Conservation (phyloP, 495 filamentous ascomycete species). For the Neurospora sp. region DNA sequence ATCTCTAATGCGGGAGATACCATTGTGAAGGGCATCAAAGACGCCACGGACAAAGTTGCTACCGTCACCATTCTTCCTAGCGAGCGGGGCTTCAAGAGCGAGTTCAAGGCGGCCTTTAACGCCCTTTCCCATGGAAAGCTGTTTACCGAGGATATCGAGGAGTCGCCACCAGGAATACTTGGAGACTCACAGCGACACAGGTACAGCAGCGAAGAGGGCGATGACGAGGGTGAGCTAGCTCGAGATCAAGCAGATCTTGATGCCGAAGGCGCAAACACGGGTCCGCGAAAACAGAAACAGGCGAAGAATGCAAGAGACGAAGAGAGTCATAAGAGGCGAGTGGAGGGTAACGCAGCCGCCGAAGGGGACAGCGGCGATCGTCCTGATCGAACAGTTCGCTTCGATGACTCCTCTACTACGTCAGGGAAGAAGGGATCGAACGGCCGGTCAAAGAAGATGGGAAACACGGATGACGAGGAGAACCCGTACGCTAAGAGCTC, state of each 20-base stretch:
- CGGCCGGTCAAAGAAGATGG: not conserved
- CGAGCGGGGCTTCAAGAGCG: constrained; percentile 41
- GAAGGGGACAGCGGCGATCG: not conserved
- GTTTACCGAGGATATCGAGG: constrained; percentile 22
- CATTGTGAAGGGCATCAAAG: constrained; percentile 58
- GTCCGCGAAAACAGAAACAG: constrained; percentile 1
- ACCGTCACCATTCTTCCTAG: constrained; percentile 68
- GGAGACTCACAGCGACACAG: constrained; percentile 21
- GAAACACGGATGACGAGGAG: constrained; percentile 1
- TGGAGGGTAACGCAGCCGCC: constrained; percentile 9
- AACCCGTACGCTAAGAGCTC: not conserved
- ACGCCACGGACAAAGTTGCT: constrained; percentile 60
- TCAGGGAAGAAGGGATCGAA: not conserved
- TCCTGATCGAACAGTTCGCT: not conserved
- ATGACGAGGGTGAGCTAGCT: constrained; percentile 10
- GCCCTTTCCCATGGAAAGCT: constrained; percentile 27
- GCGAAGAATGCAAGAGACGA: constrained; percentile 12
- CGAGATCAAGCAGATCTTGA: constrained; percentile 10
- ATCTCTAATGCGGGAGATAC: constrained; percentile 79
- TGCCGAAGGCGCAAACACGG: constrained; percentile 7
- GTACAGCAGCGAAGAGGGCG: constrained; percentile 9
- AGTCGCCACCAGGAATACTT: constrained; percentile 31
- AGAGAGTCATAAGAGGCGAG: not conserved
- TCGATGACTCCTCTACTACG: not conserved
- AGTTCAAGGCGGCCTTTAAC: constrained; percentile 25